phyloP scores from a whole-genome alignment of 441 rosid genomes.

The Populus hybrid region DNA sequence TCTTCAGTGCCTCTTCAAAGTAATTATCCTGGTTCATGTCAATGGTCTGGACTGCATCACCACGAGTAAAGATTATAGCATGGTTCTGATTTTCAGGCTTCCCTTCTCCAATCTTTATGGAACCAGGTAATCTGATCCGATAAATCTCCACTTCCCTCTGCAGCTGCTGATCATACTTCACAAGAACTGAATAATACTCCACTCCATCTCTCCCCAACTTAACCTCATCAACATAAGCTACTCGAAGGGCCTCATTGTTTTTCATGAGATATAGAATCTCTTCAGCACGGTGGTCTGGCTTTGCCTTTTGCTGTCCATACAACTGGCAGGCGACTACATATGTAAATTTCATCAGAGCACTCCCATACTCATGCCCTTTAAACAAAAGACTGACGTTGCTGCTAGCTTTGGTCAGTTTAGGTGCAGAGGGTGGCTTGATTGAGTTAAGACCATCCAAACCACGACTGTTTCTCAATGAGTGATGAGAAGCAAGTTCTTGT shows the following conservation, averaged over 20 bases:
- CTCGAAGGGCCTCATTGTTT: constrained; percentile 77
- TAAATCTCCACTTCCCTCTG: constrained; percentile 77
- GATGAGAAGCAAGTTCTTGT: constrained; percentile 47
- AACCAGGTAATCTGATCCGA: constrained; percentile 82
- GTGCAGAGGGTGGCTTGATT: constrained; percentile 36
- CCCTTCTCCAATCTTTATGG: constrained; percentile 88
- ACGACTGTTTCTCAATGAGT: constrained; percentile 44
- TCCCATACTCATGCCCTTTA: constrained; percentile 76
- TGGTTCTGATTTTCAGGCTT: constrained; percentile 97
- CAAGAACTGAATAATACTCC: constrained; percentile 82
- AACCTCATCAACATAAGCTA: constrained; percentile 88
- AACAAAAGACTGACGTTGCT: constrained; percentile 55
- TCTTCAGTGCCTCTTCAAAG: constrained; percentile 88
- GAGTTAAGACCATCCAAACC: constrained; percentile 40
- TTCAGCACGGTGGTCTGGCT: constrained; percentile 64
- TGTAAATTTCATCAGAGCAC: constrained; percentile 77
- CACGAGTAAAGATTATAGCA: constrained; percentile 85
- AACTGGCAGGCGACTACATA: constrained; percentile 85
- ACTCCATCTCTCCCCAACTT: constrained; percentile 41
- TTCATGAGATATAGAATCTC: constrained; percentile 70
- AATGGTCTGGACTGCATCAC: constrained; percentile 86
- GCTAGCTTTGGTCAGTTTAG: constrained; percentile 39
- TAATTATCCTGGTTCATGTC: constrained; percentile 96
- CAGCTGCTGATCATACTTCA: constrained; percentile 66
- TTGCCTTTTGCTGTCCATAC: constrained; percentile 78